Conservation (phyloP, 2,329 filamentous ascomycete species). For the Aspergillus tubingensis region DNA sequence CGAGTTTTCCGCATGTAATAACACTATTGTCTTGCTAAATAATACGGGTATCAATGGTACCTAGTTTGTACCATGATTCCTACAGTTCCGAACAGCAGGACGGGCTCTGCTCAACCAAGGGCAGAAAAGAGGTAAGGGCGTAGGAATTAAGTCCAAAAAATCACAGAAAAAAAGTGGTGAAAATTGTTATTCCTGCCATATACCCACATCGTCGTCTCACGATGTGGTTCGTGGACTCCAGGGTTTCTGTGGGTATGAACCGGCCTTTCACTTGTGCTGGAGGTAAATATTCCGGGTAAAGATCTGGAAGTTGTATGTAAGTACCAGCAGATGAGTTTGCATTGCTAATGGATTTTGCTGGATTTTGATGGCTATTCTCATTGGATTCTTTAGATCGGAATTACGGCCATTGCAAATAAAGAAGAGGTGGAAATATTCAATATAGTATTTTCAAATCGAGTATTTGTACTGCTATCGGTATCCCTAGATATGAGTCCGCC, state of each 20-base stretch:
- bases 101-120: not conserved
- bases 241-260: conserved; percentile 32
- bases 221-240: conserved; percentile 23
- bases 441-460: too few species aligned
- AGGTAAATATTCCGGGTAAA: conserved; percentile 6
- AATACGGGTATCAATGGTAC: not conserved
- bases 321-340: not conserved
- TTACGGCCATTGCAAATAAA: not conserved
- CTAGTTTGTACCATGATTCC: not conserved
- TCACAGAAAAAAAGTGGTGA: conserved; percentile 16
- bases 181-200: conserved; percentile 25
- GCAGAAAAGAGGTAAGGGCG: not conserved
- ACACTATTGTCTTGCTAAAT: not conserved
- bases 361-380: not conserved
- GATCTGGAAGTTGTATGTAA: not conserved
- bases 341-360: not conserved
- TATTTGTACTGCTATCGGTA: not conserved
- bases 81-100: not conserved
- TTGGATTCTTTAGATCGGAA: not conserved
- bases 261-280: conserved; percentile 13
- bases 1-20: not conserved
- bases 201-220: conserved; percentile 12
- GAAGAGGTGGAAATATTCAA: not conserved
- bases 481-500: not conserved
- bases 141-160: conserved; percentile 1